phyloP scores from a whole-genome alignment of 805 yeast species.

The Starmerella floricola region DNA sequence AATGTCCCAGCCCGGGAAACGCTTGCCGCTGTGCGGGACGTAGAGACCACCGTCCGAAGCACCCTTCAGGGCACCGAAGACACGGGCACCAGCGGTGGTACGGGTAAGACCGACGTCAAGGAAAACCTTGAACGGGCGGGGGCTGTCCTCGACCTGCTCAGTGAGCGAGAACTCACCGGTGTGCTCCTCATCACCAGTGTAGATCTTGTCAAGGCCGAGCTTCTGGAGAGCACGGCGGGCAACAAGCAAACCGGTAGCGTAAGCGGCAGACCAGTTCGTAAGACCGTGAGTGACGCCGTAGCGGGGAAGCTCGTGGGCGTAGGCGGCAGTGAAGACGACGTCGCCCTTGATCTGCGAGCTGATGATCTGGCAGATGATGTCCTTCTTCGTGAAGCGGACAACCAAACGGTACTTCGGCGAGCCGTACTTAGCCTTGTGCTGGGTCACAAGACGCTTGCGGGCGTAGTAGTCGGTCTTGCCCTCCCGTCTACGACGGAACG shows the following conservation, averaged over 20 bases:
- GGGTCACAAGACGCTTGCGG: constrained; percentile 98
- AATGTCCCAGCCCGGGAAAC: constrained; percentile 99
- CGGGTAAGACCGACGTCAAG: constrained; percentile 98
- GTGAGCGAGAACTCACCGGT: constrained; percentile 98
- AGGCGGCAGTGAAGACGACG: constrained; percentile 90
- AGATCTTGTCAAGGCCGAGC: constrained; percentile 96
- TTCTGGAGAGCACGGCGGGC: constrained; percentile 98
- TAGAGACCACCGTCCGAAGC: constrained; percentile 99
- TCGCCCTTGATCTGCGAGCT: constrained; percentile 97
- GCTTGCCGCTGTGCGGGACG: constrained; percentile 98
- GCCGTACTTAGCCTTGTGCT: constrained; percentile 99
- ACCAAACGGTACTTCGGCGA: constrained; percentile 99
- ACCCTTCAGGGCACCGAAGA: constrained; percentile 99
- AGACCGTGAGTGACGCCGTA: constrained; percentile 97
- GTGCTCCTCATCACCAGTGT: constrained; percentile 97
- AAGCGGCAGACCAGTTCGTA: constrained; percentile 99
- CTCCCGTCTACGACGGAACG: constrained; percentile 99
- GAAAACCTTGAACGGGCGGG: constrained; percentile 99
- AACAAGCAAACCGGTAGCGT: constrained; percentile 94
- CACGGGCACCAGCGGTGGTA: constrained; percentile 99
- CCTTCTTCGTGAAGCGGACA: constrained; percentile 99
- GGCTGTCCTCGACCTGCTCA: constrained; percentile 98
- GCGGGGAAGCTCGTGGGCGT: constrained; percentile 96
- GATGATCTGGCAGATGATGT: constrained; percentile 94
- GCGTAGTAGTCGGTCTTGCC: constrained; percentile 99